Evolutionary conservation across 306 rosid genomes (phyloP).

Genomic region (Boehmeria nivea): DNA sequence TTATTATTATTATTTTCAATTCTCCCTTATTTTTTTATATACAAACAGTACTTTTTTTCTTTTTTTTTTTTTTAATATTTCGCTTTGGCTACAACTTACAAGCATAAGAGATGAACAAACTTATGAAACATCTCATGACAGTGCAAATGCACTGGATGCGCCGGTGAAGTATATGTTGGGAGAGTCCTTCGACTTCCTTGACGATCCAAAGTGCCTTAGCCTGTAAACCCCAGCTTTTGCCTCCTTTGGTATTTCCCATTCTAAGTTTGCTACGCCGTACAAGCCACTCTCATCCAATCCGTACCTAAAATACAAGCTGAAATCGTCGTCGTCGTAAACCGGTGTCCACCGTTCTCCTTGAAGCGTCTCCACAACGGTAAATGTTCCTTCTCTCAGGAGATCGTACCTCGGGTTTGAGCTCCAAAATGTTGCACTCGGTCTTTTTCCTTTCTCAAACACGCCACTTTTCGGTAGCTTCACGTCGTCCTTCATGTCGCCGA

Average conservation of each 20-base stretch:
- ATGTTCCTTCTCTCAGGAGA: slow-evolving; percentile 76
- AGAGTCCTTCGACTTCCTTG: slow-evolving; percentile 37
- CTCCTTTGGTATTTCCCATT: slow-evolving; percentile 65
- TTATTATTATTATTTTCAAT: too few species aligned
- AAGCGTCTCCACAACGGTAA: slow-evolving; percentile 59
- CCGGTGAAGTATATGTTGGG: slow-evolving; percentile 53
- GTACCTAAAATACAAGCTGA: slow-evolving; percentile 64
- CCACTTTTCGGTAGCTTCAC: slow-evolving; percentile 42
- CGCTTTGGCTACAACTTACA: too few species aligned
- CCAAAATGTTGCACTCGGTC: slow-evolving; percentile 58
- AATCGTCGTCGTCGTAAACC: slow-evolving; percentile 66
- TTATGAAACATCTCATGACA: slow-evolving; percentile 28
- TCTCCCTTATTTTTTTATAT: too few species aligned
- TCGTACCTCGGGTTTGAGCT: slow-evolving; percentile 74
- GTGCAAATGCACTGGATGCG: slow-evolving; percentile 66
- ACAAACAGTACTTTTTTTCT: not conserved
- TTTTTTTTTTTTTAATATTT: not conserved
- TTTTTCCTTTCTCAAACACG: slow-evolving; percentile 46
- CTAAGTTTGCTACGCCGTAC: slow-evolving; percentile 42
- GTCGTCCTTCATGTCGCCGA: slow-evolving; percentile 72
- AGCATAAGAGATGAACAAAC: not conserved
- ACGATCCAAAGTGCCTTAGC: slow-evolving; percentile 67
- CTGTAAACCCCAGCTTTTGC: slow-evolving; percentile 54
- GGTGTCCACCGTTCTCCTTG: slow-evolving; percentile 50
- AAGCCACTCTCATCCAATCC: slow-evolving; percentile 35